Base-by-base conservation (phyloP, 2,329 filamentous ascomycete genomes). In the Ceratocystis eucalypticola region DNA sequence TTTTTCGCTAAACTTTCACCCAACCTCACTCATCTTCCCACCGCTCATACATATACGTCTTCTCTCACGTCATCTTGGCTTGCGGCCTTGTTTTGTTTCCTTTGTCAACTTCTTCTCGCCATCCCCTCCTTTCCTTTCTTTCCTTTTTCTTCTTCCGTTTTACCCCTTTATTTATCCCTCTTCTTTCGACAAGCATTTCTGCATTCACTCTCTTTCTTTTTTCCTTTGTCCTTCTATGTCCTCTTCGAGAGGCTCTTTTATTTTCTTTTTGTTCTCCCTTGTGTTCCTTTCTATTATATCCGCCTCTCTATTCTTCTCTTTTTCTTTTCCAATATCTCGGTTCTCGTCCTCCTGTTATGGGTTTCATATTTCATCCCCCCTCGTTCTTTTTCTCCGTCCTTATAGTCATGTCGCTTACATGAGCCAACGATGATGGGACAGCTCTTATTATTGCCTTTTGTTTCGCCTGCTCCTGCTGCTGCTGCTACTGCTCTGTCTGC, bases 401-500 rank as follows among this genome's bases (percentile, higher is more conserved):
- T 59, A 59, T 48, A 65, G 63, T 28, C 63, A 65, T 65, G 63
- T 22, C 63, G 48, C 50, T 59, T 57, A 57, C 50, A 65, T 65
- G 63, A 65, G 63, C 63, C 57, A 64, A 65, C 59, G 48, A 65
- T 65, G 20, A 57, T 59, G 37, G 63, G 50, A 33, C 48, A 53
- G 22, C 30, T 33, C 55, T 59, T 59, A 30, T 59, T 55, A 41
- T 41, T 41, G 37, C 10, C 37, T 41, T 41, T 41, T 41, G 37
- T 41, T 41, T 41, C 37, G 37, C 37, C 37, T 41, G 37, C 37
- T 41, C 10, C 37, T 12, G 37, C 37, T 41, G 2, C 37, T 37
- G 33, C 33, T 10, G 8, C 33, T 37, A 8, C 33, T 37, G 33
- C 28, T 28, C 28, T 5, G 28, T 6, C 4, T 28, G 28, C 33